Conservation (phyloP, 1,139 yeast genomes). For the Zygotorulaspora mrakii region DNA sequence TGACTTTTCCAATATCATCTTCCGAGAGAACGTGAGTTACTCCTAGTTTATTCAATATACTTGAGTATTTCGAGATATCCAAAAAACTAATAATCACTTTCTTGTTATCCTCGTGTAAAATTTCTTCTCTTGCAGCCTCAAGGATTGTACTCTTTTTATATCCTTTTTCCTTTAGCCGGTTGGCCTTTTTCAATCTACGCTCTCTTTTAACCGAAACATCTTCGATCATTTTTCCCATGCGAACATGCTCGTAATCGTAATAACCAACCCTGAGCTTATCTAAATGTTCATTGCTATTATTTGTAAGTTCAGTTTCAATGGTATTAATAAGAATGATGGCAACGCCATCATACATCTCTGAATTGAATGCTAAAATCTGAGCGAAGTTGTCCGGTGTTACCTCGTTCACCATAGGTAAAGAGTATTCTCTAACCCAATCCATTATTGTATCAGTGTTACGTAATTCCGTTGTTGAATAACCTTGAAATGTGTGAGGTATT, state of each 20-base stretch:
- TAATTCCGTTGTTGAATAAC: slow-evolving; percentile 60
- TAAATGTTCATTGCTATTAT: slow-evolving; percentile 31
- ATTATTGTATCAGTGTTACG: slow-evolving; percentile 48
- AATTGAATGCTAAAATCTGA: slow-evolving; percentile 40
- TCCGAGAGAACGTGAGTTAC: slow-evolving; percentile 42
- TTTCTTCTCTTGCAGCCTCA: slow-evolving; percentile 47
- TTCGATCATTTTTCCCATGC: slow-evolving; percentile 45
- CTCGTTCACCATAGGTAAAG: slow-evolving; percentile 51
- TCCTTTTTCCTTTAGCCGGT: slow-evolving; percentile 42
- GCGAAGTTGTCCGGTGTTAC: slow-evolving; percentile 43
- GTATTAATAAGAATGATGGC: slow-evolving; percentile 54
- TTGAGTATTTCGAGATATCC: slow-evolving; percentile 44
- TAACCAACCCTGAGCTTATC: slow-evolving; percentile 48
- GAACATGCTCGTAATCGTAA: slow-evolving; percentile 50
- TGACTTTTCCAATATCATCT: slow-evolving; percentile 46
- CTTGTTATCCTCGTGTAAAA: slow-evolving; percentile 45
- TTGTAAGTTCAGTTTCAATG: slow-evolving; percentile 33
- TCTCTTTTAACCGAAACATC: slow-evolving; percentile 43
- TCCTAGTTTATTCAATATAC: slow-evolving; percentile 40
- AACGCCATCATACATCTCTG: slow-evolving; percentile 42
- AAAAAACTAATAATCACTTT: slow-evolving; percentile 50
- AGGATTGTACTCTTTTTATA: slow-evolving; percentile 43
- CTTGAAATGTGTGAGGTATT: slow-evolving; percentile 52
- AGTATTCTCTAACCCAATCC: slow-evolving; percentile 46
- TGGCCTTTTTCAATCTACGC: slow-evolving; percentile 38